These are phyloP conservation scores for Mucor plumbeus DNA, from an alignment of 371 early-diverging fungal species.

Conservation along the genomic window DNA sequence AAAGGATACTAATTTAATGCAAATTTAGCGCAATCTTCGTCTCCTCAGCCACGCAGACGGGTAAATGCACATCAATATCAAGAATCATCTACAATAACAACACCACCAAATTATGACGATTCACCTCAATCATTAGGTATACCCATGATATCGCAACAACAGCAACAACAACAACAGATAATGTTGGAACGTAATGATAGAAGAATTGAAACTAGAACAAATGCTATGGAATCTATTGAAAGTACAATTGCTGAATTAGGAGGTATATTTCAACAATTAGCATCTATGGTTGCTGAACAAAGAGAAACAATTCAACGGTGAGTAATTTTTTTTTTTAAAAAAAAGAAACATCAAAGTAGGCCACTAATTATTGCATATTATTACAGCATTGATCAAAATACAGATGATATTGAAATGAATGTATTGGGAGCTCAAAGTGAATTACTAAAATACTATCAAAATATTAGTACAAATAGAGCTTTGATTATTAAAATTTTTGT, in stretches of 20 bases:
- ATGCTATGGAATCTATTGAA: constrained; percentile 95
- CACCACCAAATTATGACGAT: constrained; percentile 34
- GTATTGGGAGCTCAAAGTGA: constrained; percentile 91
- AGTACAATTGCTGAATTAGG: constrained; percentile 98
- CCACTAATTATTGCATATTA: background rate
- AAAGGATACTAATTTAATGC: background rate
- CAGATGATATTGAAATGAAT: constrained; percentile 91
- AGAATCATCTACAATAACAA: constrained; percentile 19
- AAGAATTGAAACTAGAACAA: constrained; percentile 84
- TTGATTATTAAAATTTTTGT: constrained; percentile 95
- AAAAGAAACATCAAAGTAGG: background rate
- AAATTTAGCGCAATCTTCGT: constrained; percentile 28
- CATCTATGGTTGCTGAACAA: constrained; percentile 93
- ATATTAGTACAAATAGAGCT: constrained; percentile 92
- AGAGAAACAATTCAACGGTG: constrained; percentile 91
- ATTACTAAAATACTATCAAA: constrained; percentile 87
- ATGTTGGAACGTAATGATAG: constrained; percentile 59
- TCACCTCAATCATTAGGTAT: constrained; percentile 54
- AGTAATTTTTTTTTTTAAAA: background rate
- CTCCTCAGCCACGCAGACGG: constrained; percentile 59
- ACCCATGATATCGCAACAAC: constrained; percentile 53
- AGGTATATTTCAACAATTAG: constrained; percentile 92
- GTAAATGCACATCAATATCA: constrained; percentile 14
- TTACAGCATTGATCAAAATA: constrained; percentile 91
- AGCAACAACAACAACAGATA: constrained; percentile 67